Conservation (phyloP, 2,329 filamentous ascomycete species). For the Clonostachys chloroleuca region DNA sequence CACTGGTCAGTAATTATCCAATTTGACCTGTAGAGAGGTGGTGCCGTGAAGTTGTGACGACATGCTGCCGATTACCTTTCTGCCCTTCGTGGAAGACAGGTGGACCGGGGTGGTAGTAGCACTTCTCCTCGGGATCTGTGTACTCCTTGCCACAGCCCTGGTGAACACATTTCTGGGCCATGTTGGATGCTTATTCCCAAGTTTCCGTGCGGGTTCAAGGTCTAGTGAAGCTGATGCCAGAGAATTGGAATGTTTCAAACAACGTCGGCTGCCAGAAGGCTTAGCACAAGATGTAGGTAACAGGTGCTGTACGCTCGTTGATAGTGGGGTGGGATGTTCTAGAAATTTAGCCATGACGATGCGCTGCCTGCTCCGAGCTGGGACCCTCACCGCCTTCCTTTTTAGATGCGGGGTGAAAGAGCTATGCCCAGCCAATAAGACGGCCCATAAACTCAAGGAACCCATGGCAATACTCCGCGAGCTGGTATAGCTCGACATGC, state of each 20-base stretch:
- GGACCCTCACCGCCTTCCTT: constrained; percentile 26
- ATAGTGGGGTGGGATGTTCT: constrained; percentile 33
- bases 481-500: too few species aligned
- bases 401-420: constrained; percentile 6
- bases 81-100: constrained; percentile 97
- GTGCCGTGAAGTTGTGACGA: neutral
- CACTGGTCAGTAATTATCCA: neutral
- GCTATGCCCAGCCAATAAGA: too few species aligned
- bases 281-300: too few species aligned
- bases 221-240: too few species aligned
- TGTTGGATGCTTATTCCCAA: constrained; percentile 19
- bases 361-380: neutral
- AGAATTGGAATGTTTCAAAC: too few species aligned
- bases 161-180: constrained; percentile 89
- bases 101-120: constrained; percentile 87
- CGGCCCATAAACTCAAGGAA: too few species aligned
- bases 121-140: constrained; percentile 76
- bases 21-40: too few species aligned
- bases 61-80: constrained; percentile 70
- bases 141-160: constrained; percentile 92
- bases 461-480: too few species aligned
- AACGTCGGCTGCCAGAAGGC: too few species aligned
- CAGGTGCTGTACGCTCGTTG: too few species aligned
- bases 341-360: constrained; percentile 19
- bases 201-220: too few species aligned